Evolutionary conservation across 371 early-diverging fungal genomes (phyloP).

Genomic region (Amoeboaphelidium protococcarum): DNA sequence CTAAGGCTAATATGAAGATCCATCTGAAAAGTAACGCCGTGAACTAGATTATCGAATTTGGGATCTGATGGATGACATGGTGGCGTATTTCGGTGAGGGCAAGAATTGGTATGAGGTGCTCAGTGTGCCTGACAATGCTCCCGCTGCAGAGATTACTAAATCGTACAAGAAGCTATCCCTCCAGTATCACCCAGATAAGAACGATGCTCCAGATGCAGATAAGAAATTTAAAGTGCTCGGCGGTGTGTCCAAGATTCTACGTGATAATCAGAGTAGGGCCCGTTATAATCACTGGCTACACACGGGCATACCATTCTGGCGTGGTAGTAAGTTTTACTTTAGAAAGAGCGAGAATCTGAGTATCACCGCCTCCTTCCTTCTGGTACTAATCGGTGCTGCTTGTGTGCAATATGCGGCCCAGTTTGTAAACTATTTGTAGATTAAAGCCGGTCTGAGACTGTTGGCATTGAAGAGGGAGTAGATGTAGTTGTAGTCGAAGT

Average conservation of each 20-base stretch:
- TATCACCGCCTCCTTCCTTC: background rate
- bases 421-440: background rate
- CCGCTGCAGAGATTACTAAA: conserved; percentile 4
- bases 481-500: background rate
- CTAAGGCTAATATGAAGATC: too few species aligned
- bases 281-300: background rate
- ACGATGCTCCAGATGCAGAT: background rate
- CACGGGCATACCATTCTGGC: background rate
- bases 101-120: conserved; percentile 7
- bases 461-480: background rate
- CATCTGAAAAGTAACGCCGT: background rate
- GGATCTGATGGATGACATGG: background rate
- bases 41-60: background rate
- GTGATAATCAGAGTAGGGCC: background rate
- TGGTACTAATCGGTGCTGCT: background rate
- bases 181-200: conserved; percentile 8
- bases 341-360: background rate
- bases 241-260: background rate
- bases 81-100: background rate
- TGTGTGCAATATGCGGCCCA: background rate
- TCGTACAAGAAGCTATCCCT: conserved; percentile 3
- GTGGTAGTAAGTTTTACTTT: background rate
- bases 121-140: conserved; percentile 2
- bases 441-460: background rate
- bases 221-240: background rate